Base-by-base conservation (phyloP, 2,329 filamentous ascomycete genomes). In the Cryphonectria radicalis region DNA sequence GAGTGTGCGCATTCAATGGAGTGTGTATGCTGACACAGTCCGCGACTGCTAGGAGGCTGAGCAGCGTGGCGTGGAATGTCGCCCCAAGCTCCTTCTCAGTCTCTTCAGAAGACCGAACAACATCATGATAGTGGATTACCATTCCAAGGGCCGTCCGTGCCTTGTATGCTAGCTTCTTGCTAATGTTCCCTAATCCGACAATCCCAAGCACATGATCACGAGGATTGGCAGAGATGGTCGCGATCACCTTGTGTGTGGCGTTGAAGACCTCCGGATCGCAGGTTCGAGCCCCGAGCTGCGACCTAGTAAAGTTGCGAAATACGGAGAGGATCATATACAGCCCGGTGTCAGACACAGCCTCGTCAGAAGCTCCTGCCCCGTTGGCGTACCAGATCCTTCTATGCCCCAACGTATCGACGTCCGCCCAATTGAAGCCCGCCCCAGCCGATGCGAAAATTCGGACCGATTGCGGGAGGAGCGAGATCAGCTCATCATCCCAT, bases 291-390 rank as follows among this genome's bases (percentile, higher is more conserved):
- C 84, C 84, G 0, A 82, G 76, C 63, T 84, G 80, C 6, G 84
- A 84, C 75, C 83, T 84, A 10, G 83, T 81, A 70, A 88, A 84
- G 67, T 85, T 83, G 28, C 87, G 84, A 75, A 87, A 89, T 1
- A 83, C 83, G 11, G 79, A 81, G 3, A 85, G 74, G 55, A 84
- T 81, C 78, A 83, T 80, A 70, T 79, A 84, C 0, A 84, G 75
- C 0, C 79, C 80, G 0, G 80, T 83, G 63, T 85, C 83, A 2
- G 82, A 82, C 22, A 84, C 82, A 17, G 83, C 82, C 65, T 84
- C 82, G 42, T 82, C 80, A 14, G 81, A 81, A 7, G 81, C 81
- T 0, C 81, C 80, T 0, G 82, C 82, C 0, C 82, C 82, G 55
- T 85, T 85, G 66, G 81, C 78, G 69, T 84, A 84, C 79, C 76